These are phyloP conservation scores for Cronartium quercuum DNA, from an alignment of 1,284 basidiomycete species.

Conservation along the genomic window DNA sequence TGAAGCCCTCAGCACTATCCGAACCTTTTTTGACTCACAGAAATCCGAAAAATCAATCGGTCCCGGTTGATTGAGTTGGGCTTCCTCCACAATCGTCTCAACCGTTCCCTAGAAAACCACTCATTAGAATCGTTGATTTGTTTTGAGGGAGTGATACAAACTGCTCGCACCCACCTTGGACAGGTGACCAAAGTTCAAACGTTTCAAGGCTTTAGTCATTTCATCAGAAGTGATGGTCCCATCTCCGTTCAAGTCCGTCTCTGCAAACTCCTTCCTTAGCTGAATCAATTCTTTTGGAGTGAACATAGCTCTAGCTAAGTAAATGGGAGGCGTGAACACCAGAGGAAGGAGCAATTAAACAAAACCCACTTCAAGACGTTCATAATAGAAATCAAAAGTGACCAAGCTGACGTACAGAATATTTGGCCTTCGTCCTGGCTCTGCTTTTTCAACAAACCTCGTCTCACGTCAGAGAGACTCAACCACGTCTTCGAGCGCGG, in stretches of 20 bases:
- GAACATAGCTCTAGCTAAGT: constrained; percentile 36
- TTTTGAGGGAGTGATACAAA: no score
- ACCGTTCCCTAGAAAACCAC: constrained; percentile 22
- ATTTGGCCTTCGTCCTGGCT: constrained; percentile 34
- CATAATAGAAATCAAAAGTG: background rate
- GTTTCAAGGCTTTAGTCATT: constrained; percentile 27
- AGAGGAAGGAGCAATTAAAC: background rate
- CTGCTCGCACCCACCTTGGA: constrained; percentile 13
- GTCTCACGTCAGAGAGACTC: constrained; percentile 35
- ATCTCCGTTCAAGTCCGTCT: constrained; percentile 31
- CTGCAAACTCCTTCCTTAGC: constrained; percentile 35
- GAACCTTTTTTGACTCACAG: constrained; percentile 6
- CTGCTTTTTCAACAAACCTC: constrained; percentile 38
- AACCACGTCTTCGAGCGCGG: constrained; percentile 41
- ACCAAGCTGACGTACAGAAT: constrained; percentile 25
- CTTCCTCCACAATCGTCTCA: constrained; percentile 17
- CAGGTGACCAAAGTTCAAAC: constrained; percentile 30
- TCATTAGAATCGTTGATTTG: no score
- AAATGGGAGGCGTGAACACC: background rate
- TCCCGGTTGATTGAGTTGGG: constrained; percentile 11
- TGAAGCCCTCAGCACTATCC: background rate
- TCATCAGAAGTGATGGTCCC: constrained; percentile 24
- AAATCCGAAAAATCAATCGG: constrained; percentile 39
- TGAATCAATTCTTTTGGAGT: constrained; percentile 38
- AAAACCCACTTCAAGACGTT: background rate